Evolutionary conservation across 176 grass and related monocot genomes (phyloP).

Genomic region (Cymbopogon citratus): DNA sequence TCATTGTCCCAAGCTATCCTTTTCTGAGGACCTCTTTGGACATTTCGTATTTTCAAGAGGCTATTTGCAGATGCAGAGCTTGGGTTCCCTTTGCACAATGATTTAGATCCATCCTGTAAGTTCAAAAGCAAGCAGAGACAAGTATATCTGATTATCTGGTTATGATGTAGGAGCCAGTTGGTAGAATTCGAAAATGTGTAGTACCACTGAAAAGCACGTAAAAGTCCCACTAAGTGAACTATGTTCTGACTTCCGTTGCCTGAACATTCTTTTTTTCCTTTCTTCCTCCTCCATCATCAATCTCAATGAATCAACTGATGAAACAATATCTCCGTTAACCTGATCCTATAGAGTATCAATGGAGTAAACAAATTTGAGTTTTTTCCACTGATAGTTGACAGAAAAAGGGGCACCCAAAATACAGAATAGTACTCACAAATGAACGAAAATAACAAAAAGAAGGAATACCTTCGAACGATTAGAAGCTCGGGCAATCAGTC

Average conservation of each 20-base stretch:
- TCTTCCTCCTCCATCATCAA: slow-evolving; percentile 66
- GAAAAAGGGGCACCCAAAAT: slow-evolving; percentile 1
- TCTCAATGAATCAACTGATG: slow-evolving; percentile 59
- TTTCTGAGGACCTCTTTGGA: slow-evolving; percentile 77
- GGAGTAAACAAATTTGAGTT: slow-evolving; percentile 1
- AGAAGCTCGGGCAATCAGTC: slow-evolving; percentile 67
- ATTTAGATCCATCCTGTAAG: slow-evolving; percentile 84
- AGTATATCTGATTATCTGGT: not conserved
- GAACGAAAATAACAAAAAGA: slow-evolving; percentile 5
- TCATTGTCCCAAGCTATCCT: slow-evolving; percentile 84
- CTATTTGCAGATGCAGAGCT: slow-evolving; percentile 50
- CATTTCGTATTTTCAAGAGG: slow-evolving; percentile 58
- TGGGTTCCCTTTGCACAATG: slow-evolving; percentile 75
- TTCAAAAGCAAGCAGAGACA: slow-evolving; percentile 27
- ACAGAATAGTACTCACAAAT: slow-evolving; percentile 3
- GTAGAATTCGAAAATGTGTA: slow-evolving; percentile 3
- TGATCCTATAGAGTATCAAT: slow-evolving; percentile 27
- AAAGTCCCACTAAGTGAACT: slow-evolving; percentile 62
- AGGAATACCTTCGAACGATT: slow-evolving; percentile 52
- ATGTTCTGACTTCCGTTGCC: slow-evolving; percentile 36
- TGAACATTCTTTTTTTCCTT: slow-evolving; percentile 41
- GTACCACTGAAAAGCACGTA: slow-evolving; percentile 58
- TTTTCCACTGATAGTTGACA: slow-evolving; percentile 5
- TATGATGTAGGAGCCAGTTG: slow-evolving; percentile 15
- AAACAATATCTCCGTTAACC: slow-evolving; percentile 43